phyloP scores from a whole-genome alignment of 139 green algal genomes.

The Tetradesmus lagerheimii region DNA sequence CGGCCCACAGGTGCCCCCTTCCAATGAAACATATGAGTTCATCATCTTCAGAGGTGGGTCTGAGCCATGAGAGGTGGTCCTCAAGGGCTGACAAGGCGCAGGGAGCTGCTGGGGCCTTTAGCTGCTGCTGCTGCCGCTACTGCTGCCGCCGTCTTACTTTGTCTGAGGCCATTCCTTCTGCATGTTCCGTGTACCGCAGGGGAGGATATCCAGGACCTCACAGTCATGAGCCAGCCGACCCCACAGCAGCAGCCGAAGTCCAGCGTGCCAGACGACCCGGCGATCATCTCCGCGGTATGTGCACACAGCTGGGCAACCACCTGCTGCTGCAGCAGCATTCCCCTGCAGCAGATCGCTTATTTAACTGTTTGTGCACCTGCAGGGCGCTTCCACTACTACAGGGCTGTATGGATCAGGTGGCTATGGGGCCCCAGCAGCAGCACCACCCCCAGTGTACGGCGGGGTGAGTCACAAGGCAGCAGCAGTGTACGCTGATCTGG shows the following conservation, averaged over 20 bases:
- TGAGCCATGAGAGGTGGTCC: neutral
- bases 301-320: neutral
- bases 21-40: slow-evolving; percentile 91
- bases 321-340: neutral
- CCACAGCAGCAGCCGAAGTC: slow-evolving; percentile 26
- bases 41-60: slow-evolving; percentile 92
- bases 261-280: slow-evolving; percentile 54
- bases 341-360: neutral
- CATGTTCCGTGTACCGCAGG: slow-evolving; percentile 39
- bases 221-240: slow-evolving; percentile 69
- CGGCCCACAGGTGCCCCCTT: slow-evolving; percentile 80
- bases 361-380: neutral
- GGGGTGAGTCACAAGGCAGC: slow-evolving; percentile 6
- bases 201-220: slow-evolving; percentile 94
- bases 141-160: neutral
- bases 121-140: neutral
- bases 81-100: neutral
- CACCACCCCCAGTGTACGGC: slow-evolving; percentile 29
- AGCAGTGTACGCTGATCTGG: neutral
- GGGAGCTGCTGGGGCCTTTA: neutral
- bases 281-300: slow-evolving; percentile 58
- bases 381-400: slow-evolving; percentile 21
- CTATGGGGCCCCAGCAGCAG: slow-evolving; percentile 24
- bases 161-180: neutral
- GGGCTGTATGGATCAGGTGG: slow-evolving; percentile 44